A percentile compares a stretch with the other conserved stretches of the same genome.
phyloP scores from a whole-genome alignment of 2,329 filamentous ascomycete species.

The Colletotrichum sp. region DNA sequence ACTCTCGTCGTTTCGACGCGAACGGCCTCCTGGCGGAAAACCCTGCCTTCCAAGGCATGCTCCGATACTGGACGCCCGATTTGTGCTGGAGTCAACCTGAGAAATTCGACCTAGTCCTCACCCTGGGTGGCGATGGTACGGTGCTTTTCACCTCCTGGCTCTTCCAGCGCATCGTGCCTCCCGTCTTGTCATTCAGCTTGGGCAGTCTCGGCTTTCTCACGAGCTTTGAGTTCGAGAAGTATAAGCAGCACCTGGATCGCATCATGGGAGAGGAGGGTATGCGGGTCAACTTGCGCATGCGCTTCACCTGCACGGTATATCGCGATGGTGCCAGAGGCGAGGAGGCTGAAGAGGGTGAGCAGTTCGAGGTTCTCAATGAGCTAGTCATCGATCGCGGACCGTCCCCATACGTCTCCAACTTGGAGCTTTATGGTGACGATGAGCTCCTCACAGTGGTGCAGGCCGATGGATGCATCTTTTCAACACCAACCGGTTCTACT shows the following conservation, averaged over 20 bases:
- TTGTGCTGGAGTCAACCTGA: slow-evolving; percentile 94
- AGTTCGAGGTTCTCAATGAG: slow-evolving; percentile 98
- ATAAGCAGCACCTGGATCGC: slow-evolving; percentile 84
- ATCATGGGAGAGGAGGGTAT: slow-evolving; percentile 96
- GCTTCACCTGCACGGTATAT: slow-evolving; percentile 97
- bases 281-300: slow-evolving; percentile 97
- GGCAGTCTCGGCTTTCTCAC: slow-evolving; percentile 89
- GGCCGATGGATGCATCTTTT: slow-evolving; percentile 97
- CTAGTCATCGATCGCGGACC: slow-evolving; percentile 97
- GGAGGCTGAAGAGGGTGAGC: slow-evolving; percentile 86
- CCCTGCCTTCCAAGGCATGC: slow-evolving; percentile 78
- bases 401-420: slow-evolving; percentile 94
- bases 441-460: slow-evolving; percentile 94
- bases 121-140: slow-evolving; percentile 85
- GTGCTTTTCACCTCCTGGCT: slow-evolving; percentile 90
- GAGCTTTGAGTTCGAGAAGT: slow-evolving; percentile 85
- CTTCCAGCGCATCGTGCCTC: slow-evolving; percentile 88
- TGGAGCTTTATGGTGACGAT: slow-evolving; percentile 95
- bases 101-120: slow-evolving; percentile 92
- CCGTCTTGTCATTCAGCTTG: slow-evolving; percentile 83
- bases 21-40: slow-evolving; percentile 75
- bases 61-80: slow-evolving; percentile 95
- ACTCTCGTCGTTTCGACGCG: slow-evolving; percentile 87
- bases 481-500: slow-evolving; percentile 91
- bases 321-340: slow-evolving; percentile 66